Evolutionary conservation across 2,329 filamentous ascomycete genomes (phyloP), one percentile per base, ranked within the genome.

Genomic region (Biscogniauxia marginata): DNA sequence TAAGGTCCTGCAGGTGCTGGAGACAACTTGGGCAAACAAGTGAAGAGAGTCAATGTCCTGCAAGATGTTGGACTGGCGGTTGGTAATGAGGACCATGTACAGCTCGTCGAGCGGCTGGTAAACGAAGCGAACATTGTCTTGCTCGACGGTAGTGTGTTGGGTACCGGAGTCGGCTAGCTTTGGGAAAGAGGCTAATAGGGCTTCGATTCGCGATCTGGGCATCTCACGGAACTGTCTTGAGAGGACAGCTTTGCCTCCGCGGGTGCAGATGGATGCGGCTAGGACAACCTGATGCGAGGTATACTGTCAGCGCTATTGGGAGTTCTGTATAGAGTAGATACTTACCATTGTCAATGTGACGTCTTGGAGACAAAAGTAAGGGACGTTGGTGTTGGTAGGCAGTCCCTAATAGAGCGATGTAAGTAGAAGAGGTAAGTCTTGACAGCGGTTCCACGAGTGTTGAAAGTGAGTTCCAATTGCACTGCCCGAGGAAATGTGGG

Each of bases 71-170:
- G 93, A 98, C 81, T 98, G 95, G 69, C 92, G 90, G 82, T 99
- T 99, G 75, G 96, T 99, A 77, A 99, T 98, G 70, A 99, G 86
- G 64, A 99, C 93, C 86, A 99, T 98, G 84, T 99, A 99, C 63
- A 99, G 87, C 80, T 99, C 96, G 78, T 99, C 96, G 63, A 99
- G 84, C 58, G 95, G 96, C 75, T 99, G 95, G 81, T 99, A 99
- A 57, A 99, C 95, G 73, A 97, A 99, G 79, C 95, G 93, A 71
- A 99, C 95, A 79, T 96, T 98, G 80, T 99, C 96, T 77, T 98
- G 93, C 77, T 99, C 95, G 69, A 98, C 93, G 5, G 91, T 99
- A 23, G 95, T 99, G 76, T 99, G 95, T 77, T 99, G 95, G 52
- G 92, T 97, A 59, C 93, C 90, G 61, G 90, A 92, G 75, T 97